Percentiles rank a stretch among this genome's conserved stretches.
Evolutionary conservation across 164 flowering plant genomes (phyloP).

Genomic region (Vitis labrusca): DNA sequence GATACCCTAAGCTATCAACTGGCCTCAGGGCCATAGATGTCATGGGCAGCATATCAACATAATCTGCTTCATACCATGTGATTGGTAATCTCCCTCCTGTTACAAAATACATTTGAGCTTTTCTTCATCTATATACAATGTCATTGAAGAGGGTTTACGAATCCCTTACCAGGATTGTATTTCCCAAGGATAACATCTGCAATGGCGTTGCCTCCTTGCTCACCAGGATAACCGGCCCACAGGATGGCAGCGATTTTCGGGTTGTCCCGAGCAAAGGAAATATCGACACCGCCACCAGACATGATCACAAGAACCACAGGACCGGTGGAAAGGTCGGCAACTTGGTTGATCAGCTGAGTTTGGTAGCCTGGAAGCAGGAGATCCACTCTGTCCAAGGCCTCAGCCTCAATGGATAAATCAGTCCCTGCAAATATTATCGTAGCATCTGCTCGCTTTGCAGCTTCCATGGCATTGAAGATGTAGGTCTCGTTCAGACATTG

Average conservation of each 20-base stretch:
- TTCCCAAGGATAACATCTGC: constrained; percentile 29
- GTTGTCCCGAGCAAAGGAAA: constrained; percentile 18
- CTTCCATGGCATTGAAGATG: constrained; percentile 14
- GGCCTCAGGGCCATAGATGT: constrained; percentile 35
- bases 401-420: constrained; percentile 15
- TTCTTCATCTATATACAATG: constrained; percentile 4
- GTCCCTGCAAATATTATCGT: constrained; percentile 16
- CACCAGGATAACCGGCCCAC: constrained; percentile 41
- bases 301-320: constrained; percentile 25
- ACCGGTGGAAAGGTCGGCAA: constrained; percentile 19
- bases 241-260: constrained; percentile 17
- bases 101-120: constrained; percentile 5
- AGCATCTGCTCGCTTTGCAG: background rate
- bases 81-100: constrained; percentile 21
- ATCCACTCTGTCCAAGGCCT: constrained; percentile 15
- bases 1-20: constrained; percentile 20
- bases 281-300: constrained; percentile 23
- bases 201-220: constrained; percentile 29
- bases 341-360: constrained; percentile 10
- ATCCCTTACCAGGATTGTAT: too few relatives aligned
- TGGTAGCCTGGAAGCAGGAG: constrained; percentile 26
- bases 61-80: constrained; percentile 11
- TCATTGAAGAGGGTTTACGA: background rate
- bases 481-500: constrained; percentile 4
- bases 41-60: constrained; percentile 25